A percentile compares a stretch with the other conserved stretches of the same genome.
phyloP scores from a whole-genome alignment of 176 grass and related monocot species.

The Luzula sylvatica region DNA sequence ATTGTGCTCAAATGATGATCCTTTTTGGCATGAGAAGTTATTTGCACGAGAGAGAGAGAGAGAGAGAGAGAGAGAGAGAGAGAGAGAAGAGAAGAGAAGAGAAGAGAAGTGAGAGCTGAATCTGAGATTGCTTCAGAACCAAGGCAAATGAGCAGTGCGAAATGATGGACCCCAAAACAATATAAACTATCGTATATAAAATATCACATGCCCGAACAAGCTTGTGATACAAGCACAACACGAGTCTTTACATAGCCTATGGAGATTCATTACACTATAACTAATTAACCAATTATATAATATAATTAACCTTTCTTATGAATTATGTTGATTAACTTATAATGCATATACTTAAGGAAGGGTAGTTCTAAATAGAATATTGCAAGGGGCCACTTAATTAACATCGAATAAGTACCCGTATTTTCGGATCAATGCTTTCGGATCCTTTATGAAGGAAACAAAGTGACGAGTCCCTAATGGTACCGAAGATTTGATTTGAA shows the following conservation, averaged over 20 bases:
- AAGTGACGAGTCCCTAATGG: no score
- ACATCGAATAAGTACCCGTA: conserved; percentile 19
- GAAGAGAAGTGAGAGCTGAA: conserved; percentile 24
- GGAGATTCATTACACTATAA: no score
- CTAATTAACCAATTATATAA: no score
- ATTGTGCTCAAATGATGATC: conserved; percentile 79
- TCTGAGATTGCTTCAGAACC: conserved; percentile 71
- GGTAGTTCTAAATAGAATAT: conserved; percentile 26
- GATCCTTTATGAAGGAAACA: conserved; percentile 6
- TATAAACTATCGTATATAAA: conserved; percentile 41
- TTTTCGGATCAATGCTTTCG: not conserved
- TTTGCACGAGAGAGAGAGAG: conserved; percentile 20
- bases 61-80: conserved; percentile 20
- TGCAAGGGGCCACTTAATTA: not conserved
- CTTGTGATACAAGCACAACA: conserved; percentile 53
- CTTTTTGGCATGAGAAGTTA: conserved; percentile 71
- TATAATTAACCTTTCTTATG: no score
- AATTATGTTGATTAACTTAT: no score
- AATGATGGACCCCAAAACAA: conserved; percentile 73
- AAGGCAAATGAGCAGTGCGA: conserved; percentile 88
- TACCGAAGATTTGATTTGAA: not conserved
- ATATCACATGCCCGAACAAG: conserved; percentile 57
- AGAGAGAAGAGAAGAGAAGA: conserved; percentile 1
- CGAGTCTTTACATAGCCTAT: conserved; percentile 22
- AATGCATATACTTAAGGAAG: no score